These are phyloP conservation scores for Plasmodium falciparum DNA, from an alignment of 169 alveolate genomes.

Conservation along the genomic window DNA sequence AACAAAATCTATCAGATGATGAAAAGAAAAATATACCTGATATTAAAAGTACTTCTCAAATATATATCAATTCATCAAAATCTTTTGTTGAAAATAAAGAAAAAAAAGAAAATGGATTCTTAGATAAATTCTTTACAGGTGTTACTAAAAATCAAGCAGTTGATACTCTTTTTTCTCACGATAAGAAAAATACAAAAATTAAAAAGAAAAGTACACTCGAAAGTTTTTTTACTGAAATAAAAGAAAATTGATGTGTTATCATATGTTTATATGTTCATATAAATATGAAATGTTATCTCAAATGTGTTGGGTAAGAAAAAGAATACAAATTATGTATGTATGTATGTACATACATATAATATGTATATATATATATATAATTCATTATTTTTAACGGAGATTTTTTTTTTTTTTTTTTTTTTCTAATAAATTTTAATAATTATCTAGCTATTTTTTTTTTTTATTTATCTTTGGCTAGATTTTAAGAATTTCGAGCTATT, in stretches of 20 bases:
- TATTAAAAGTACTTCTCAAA: conserved; percentile 11
- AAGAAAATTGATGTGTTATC: conserved; percentile 25
- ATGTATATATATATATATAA: too few relatives aligned
- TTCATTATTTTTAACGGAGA: too few relatives aligned
- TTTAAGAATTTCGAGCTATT: too few relatives aligned
- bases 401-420: too few relatives aligned
- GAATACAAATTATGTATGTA: too few relatives aligned
- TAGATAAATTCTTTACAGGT: conserved; percentile 74
- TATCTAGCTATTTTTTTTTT: too few relatives aligned
- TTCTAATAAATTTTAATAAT: too few relatives aligned
- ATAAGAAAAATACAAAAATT: conserved; percentile 67
- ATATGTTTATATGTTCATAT: background rate
- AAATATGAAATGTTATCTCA: too few relatives aligned
- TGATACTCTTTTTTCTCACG: conserved; percentile 65
- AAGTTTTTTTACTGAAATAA: conserved; percentile 58
- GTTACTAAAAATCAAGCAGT: conserved; percentile 69
- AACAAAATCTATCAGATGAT: conserved; percentile 29
- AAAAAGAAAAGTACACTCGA: conserved; percentile 63
- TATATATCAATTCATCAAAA: conserved; percentile 3
- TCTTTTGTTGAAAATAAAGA: conserved; percentile 25
- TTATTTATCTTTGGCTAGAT: too few relatives aligned
- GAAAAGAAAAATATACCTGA: conserved; percentile 24
- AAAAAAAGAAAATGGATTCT: conserved; percentile 53
- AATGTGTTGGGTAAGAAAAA: too few relatives aligned
- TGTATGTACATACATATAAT: too few relatives aligned